phyloP scores from a whole-genome alignment of 805 yeast species.

The Priceomyces fermenticarens region DNA sequence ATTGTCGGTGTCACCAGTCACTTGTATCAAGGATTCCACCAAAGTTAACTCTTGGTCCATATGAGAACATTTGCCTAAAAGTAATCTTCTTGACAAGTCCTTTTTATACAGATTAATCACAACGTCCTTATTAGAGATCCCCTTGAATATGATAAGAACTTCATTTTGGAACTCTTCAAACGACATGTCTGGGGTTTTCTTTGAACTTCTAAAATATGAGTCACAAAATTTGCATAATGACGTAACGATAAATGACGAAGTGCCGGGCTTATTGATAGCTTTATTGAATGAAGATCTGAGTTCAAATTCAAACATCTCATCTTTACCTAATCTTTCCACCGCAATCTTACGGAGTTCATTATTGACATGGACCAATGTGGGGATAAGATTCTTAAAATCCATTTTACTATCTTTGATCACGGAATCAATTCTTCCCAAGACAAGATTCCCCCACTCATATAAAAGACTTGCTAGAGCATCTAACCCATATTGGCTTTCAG shows the following conservation, averaged over 20 bases:
- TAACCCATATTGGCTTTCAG: conserved; percentile 16
- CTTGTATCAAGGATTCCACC: conserved; percentile 19
- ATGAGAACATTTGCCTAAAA: conserved; percentile 20
- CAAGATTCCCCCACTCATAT: conserved; percentile 24
- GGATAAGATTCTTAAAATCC: conserved; percentile 7
- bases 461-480: conserved; percentile 19
- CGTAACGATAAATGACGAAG: conserved; percentile 14
- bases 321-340: conserved; percentile 8
- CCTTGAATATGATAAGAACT: conserved; percentile 27
- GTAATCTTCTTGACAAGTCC: conserved; percentile 36
- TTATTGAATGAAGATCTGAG: conserved; percentile 25
- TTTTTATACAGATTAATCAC: conserved; percentile 28
- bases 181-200: conserved; percentile 7
- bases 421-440: conserved; percentile 4
- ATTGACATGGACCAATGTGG: conserved; percentile 13
- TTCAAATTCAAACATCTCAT: conserved; percentile 27
- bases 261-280: conserved; percentile 13
- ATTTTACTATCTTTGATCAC: conserved; percentile 6
- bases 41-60: conserved; percentile 19
- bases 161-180: conserved; percentile 16
- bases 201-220: conserved; percentile 18
- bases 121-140: conserved; percentile 30
- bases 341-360: conserved; percentile 10
- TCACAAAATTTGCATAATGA: conserved; percentile 34
- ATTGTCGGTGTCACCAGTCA: conserved; percentile 32